Evolutionary conservation across 192 early-diverging fungal genomes (phyloP), one percentile per base, ranked within the genome.

Genomic region (Podochytrium sp.): DNA sequence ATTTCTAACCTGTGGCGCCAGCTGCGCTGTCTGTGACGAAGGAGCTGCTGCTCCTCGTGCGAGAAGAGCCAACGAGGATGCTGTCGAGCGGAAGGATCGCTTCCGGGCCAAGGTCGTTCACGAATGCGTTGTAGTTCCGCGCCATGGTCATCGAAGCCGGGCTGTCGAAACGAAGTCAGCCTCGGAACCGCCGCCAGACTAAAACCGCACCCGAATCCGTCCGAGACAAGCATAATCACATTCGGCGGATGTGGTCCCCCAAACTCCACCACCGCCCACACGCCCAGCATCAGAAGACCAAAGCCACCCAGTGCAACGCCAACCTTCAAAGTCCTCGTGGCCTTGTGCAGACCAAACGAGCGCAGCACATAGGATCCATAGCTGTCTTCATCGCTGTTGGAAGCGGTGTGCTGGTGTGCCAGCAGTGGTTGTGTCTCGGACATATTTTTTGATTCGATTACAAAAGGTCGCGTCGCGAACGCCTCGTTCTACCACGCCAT

Each of bases 1-100:
- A 20, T 20, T 40, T 12, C 14, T 65, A 43, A 65, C 63, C 63
- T 1, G 98, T 99, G 0, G 96, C 98, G 7, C 96, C 98, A 33
- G 98, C 96, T 10, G 98, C 98, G 47, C 92, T 94, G 80, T 99
- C 98, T 0, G 98, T 99, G 3, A 99, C 87, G 29, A 97, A 80
- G 41, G 91, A 92, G 80, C 72, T 65, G 55, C 88, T 88, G 50
- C 91, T 93, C 43, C 92, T 85, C 3, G 98, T 99, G 39, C 98
- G 90, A 25, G 94, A 95, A 25, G 91, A 78, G n/a, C 98, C 96
- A 18, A 98, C 91, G 2, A 87, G 72, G 39, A 87, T 85, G 3
- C 74, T 74, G 61, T 87, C 86, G 29, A 85, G 79, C 66, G 80
- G 73, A 73, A 91, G 58, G 61, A 80, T 49, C 2, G 80, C 80